Base-by-base conservation (phyloP, 768 basidiomycete species). In the Rhizopogon roseolus region DNA sequence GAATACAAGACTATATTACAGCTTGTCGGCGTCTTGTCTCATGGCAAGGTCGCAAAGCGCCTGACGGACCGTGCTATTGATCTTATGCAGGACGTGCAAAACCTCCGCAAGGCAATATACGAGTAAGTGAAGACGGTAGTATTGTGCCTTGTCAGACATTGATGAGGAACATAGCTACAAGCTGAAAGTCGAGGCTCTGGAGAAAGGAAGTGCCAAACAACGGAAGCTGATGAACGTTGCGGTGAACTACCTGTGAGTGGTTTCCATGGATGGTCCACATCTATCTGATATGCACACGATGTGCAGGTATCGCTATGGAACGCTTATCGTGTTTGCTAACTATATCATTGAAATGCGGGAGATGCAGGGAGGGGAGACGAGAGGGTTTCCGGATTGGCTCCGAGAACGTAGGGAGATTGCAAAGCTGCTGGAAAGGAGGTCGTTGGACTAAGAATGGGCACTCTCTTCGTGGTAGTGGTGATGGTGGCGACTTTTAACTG, bases 1-100 rank as follows among this genome's bases (percentile, higher is more conserved):
- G 95, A 98, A 63, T 99, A 98, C 76, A 98, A 98, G 76, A 90
- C 87, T 4, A 97, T 98, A 57, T 73, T 99, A 40, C 93, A 95
- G 57, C 86, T 99, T 53, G 92, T 97, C 43, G 88, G 92, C 5
- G 88, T 98, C 10, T 79, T 98, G 29, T 89, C 90, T 7, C 81
- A 95, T 61, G 96, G 97, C 17, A 98, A 98, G 69, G 73, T 85
- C 9, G 96, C 97, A 10, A 99, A 99, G 70, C 82, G 85, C 40
- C 68, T 98, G 56, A 86, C 93, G 0, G 96, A 98, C 67, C 75
- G 82, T 22, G 93, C 89, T 2, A 85, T 97, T 60, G 95, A 98
- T 69, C 71, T 86, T 60, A 93, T 94, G 90, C 88, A 91, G 71
- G 94, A 95, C 58, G 95, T 99, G 0, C 97, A 99, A 70, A 99